A percentile compares a stretch with the other conserved stretches of the same genome.
Evolutionary conservation across 768 basidiomycete species (phyloP).

Genomic region (Dioszegia crocea): DNA sequence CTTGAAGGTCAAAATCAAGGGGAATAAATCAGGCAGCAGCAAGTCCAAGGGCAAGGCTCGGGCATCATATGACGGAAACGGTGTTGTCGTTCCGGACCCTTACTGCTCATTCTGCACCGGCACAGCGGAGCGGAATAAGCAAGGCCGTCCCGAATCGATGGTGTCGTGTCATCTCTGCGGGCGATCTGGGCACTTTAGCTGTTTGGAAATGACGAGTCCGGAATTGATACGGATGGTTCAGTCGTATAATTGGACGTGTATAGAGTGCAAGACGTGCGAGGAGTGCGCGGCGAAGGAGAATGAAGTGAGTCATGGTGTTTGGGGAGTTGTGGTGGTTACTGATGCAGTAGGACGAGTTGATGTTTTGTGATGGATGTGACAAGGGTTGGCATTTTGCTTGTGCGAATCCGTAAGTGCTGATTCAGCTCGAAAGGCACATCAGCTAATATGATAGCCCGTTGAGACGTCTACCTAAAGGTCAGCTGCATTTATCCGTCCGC

Average conservation of each 20-base stretch:
- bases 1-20: slow-evolving; percentile 6
- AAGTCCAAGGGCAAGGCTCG: slow-evolving; percentile 14
- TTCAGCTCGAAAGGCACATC: slow-evolving; percentile 51
- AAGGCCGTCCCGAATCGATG: slow-evolving; percentile 62
- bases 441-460: slow-evolving; percentile 70
- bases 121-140: slow-evolving; percentile 59
- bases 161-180: slow-evolving; percentile 77
- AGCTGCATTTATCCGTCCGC: not conserved
- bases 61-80: not conserved
- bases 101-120: slow-evolving; percentile 75
- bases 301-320: slow-evolving; percentile 61
- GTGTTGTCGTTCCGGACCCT: slow-evolving; percentile 1
- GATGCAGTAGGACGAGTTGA: slow-evolving; percentile 52
- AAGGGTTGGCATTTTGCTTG: slow-evolving; percentile 53
- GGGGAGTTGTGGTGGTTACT: slow-evolving; percentile 8
- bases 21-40: not conserved
- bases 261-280: slow-evolving; percentile 89
- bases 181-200: slow-evolving; percentile 87
- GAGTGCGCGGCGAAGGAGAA: slow-evolving; percentile 78
- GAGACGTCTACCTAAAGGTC: slow-evolving; percentile 64
- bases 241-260: slow-evolving; percentile 78
- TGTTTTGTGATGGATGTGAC: slow-evolving; percentile 94
- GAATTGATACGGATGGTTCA: slow-evolving; percentile 59
- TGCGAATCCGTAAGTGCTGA: slow-evolving; percentile 48
- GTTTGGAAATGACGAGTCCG: slow-evolving; percentile 60